Base-by-base conservation (phyloP, 2,329 filamentous ascomycete genomes). In the Cryphonectria nitschkei region DNA sequence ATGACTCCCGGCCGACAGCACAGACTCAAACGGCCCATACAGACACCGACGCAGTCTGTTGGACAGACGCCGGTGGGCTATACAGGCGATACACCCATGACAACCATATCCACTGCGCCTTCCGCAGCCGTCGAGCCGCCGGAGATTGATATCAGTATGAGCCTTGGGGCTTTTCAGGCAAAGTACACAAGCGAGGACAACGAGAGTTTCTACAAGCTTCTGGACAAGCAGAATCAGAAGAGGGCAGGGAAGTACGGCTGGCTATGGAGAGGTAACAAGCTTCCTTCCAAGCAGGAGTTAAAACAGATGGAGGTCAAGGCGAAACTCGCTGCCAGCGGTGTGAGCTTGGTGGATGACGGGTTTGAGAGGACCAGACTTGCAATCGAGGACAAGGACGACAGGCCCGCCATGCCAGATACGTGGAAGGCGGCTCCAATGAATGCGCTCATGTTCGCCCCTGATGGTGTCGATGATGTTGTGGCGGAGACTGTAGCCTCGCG, bases 171-270 rank as follows among this genome's bases (percentile, higher is more conserved):
- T 1, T 99, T 98, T 77, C 96, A 99, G 78, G 88, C 92, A 3
- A 95, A 93, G 75, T 98, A 98, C 82, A 99, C 95, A 0, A 97
- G 94, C 77, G 96, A 99, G 80, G 96, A 99, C 79, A 98, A 98
- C 78, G 96, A 98, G 79, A 97, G 93, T 76, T 98, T 99, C 83
- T 97, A 97, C 81, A 92, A 91, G 76, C 85, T 99, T 1, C 84
- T 98, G 39, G 96, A 99, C 82, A 93, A 91, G 77, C 94, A 98
- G 77, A 99, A 98, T 77, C 87, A 90, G 73, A 95, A 94, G 79
- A 89, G 87, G 66, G 91, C 92, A 0, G 91, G 95, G 77, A 97
- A 95, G 76, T 93, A 97, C 77, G 90, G 90, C 0, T 98, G 95
- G 92, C 84, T 98, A 62, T 97, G 94, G 90, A 87, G 89, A 13